Percentiles rank a stretch among this genome's conserved stretches.
Evolutionary conservation across 2,329 filamentous ascomycete genomes (phyloP).

Genomic region (Phyllosticta citrichinensis): DNA sequence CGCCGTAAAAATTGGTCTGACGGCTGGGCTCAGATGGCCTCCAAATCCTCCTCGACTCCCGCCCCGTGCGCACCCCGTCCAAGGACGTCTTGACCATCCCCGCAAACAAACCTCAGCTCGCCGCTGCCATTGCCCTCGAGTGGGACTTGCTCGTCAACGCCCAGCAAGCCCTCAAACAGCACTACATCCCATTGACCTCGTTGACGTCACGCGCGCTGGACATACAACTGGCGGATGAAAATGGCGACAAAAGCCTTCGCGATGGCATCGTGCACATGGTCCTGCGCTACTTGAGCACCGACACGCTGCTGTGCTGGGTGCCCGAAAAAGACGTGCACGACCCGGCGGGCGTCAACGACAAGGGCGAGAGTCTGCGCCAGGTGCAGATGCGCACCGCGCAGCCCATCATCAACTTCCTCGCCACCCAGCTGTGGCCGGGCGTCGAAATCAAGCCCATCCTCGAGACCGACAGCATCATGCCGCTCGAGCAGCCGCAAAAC

Average conservation of each 20-base stretch:
- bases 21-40: slow-evolving; percentile 34
- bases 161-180: slow-evolving; percentile 73
- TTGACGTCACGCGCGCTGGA: slow-evolving; percentile 76
- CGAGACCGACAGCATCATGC: slow-evolving; percentile 67
- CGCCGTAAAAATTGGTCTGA: too few species aligned
- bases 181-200: slow-evolving; percentile 84
- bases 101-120: slow-evolving; percentile 65
- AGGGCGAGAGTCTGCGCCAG: slow-evolving; percentile 53
- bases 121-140: slow-evolving; percentile 77
- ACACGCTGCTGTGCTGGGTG: slow-evolving; percentile 87
- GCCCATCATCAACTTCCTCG: slow-evolving; percentile 62
- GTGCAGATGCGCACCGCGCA: slow-evolving; percentile 61
- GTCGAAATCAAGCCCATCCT: slow-evolving; percentile 71
- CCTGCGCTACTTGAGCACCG: slow-evolving; percentile 82
- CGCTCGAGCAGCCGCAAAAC: slow-evolving; percentile 58
- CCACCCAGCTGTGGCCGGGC: slow-evolving; percentile 70
- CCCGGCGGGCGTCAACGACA: slow-evolving; percentile 31
- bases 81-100: slow-evolving; percentile 66
- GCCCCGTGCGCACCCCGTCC: slow-evolving; percentile 67
- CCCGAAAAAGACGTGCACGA: slow-evolving; percentile 45
- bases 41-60: slow-evolving; percentile 64
- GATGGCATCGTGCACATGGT: slow-evolving; percentile 55
- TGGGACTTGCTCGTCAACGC: slow-evolving; percentile 80
- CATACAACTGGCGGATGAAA: slow-evolving; percentile 57
- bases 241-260: slow-evolving; percentile 45